phyloP scores from a whole-genome alignment of 2,329 filamentous ascomycete genomes.

The Dactylella cylindrospora region DNA sequence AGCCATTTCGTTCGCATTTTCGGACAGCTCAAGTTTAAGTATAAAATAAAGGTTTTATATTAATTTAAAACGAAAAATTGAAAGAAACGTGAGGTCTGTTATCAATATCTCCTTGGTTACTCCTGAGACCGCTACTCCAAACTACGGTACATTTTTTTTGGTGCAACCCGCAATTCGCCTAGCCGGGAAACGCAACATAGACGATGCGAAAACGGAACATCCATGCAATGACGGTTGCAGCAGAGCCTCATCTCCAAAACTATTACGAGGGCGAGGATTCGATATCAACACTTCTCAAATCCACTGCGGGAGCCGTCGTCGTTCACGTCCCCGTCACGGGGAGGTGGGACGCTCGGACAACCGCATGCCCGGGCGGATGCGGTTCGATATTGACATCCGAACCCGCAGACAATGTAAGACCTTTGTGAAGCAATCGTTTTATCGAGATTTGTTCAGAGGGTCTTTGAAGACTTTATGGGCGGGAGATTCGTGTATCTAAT shows the following conservation, averaged over 20 bases:
- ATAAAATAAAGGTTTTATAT: constrained; percentile 19
- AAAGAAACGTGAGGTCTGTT: constrained; percentile 6
- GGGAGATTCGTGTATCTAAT: too few relatives aligned
- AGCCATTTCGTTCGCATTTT: not conserved
- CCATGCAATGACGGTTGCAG: constrained; percentile 8
- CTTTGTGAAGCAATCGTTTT: too few relatives aligned
- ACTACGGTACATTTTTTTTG: constrained; percentile 7
- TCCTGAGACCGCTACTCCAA: constrained; percentile 7
- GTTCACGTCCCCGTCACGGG: too few relatives aligned
- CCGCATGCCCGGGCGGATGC: not conserved
- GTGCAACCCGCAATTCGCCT: too few relatives aligned
- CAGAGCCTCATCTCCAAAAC: constrained; percentile 3
- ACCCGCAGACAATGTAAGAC: not conserved
- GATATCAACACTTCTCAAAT: constrained; percentile 9
- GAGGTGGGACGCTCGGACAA: not conserved
- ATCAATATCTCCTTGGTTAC: constrained; percentile 1
- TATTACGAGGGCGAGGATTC: constrained; percentile 7
- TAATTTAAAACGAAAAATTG: too few relatives aligned
- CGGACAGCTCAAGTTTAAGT: constrained; percentile 2
- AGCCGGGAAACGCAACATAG: constrained; percentile 2
- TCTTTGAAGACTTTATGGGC: too few relatives aligned
- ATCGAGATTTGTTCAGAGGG: too few relatives aligned
- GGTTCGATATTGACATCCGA: not conserved
- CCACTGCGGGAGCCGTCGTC: constrained; percentile 17
- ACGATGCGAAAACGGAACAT: constrained; percentile 32